Conservation (phyloP, 768 basidiomycete species). For the Baorangia bicolor region DNA sequence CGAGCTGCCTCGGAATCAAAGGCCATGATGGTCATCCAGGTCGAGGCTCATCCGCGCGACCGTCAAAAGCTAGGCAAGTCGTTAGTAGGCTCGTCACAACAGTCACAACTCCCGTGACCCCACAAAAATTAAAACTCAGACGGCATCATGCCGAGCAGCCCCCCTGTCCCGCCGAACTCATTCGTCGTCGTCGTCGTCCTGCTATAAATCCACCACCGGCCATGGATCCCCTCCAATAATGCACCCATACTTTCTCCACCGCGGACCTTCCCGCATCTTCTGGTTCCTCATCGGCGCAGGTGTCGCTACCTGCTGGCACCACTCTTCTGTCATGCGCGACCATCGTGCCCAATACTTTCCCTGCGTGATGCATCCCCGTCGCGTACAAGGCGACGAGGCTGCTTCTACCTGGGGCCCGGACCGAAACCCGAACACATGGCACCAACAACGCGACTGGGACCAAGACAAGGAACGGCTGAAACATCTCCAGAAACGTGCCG, state of each 20-base stretch:
- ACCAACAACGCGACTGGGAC: constrained; percentile 39
- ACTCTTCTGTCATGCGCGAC: constrained; percentile 44
- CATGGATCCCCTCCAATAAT: constrained; percentile 14
- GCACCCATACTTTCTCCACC: constrained; percentile 28
- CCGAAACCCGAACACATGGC: constrained; percentile 19
- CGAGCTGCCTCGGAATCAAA: constrained; percentile 32
- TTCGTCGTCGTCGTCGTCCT: constrained; percentile 17
- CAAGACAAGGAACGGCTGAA: constrained; percentile 47
- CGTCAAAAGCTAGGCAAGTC: neutral
- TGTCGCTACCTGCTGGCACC: constrained; percentile 36
- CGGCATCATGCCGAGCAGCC: constrained; percentile 18
- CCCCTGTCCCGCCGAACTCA: constrained; percentile 19
- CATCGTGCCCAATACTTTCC: constrained; percentile 35
- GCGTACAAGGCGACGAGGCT: constrained; percentile 12
- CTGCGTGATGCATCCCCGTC: constrained; percentile 27
- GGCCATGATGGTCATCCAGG: constrained; percentile 18
- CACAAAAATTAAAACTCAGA: constrained; percentile 15
- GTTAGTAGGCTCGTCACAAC: no score
- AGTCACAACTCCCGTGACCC: constrained; percentile 15
- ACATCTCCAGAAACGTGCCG: constrained; percentile 47
- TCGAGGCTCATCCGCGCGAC: constrained; percentile 2
- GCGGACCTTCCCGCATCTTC: constrained; percentile 56
- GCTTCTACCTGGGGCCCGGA: neutral
- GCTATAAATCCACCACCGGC: constrained; percentile 15
- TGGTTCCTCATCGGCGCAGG: constrained; percentile 69